Evolutionary conservation across 2,329 filamentous ascomycete species (phyloP).

Genomic region (Fusarium tanahbumbuense): DNA sequence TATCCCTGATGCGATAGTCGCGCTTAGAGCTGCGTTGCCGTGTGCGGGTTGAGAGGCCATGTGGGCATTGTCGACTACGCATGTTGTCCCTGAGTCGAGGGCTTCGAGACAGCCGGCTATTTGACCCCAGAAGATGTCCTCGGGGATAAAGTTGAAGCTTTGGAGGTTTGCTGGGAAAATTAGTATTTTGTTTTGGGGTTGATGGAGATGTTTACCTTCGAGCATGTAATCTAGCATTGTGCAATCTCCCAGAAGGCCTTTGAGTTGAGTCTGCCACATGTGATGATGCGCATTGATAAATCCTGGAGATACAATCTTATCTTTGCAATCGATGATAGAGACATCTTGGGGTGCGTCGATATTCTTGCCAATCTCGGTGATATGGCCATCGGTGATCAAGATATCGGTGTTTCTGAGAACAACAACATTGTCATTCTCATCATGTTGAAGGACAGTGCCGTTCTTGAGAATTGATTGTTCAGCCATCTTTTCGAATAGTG

Average conservation of each 20-base stretch:
- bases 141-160: neutral
- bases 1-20: neutral
- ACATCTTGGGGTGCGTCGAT: rapidly evolving
- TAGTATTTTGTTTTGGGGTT: rapidly evolving
- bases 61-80: conserved; percentile 13
- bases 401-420: neutral
- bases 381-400: neutral
- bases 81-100: conserved; percentile 4
- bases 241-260: conserved; percentile 4
- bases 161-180: neutral
- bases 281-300: conserved; percentile 12
- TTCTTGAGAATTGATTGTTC: neutral
- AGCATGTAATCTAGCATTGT: conserved; percentile 22
- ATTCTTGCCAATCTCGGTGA: neutral
- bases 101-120: conserved; percentile 10
- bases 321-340: neutral
- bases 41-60: neutral
- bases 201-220: neutral
- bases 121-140: conserved; percentile 12
- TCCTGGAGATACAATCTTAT: neutral
- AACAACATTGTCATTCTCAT: neutral
- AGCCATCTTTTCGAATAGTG: rapidly evolving
- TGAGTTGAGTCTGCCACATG: conserved; percentile 17
- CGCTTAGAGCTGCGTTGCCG: neutral
- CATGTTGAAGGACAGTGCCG: conserved; percentile 2